Conservation (phyloP, 306 rosid species). For the Lathyrus oleraceus region DNA sequence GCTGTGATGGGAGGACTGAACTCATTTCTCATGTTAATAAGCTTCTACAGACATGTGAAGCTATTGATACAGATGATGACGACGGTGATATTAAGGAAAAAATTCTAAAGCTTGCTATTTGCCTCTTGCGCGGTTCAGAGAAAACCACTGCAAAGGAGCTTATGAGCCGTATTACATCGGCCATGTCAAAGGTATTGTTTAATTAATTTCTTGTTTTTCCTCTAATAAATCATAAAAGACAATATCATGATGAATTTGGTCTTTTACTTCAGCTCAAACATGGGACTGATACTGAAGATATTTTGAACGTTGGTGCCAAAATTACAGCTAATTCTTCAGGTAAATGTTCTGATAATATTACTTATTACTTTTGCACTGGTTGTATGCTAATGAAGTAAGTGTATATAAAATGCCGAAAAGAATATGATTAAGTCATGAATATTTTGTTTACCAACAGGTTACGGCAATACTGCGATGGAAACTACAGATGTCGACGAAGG, state of each 20-base stretch:
- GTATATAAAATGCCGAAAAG: too few relatives aligned
- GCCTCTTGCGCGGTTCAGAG: constrained; percentile 61
- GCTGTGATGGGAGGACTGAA: constrained; percentile 73
- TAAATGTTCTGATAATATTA: constrained; percentile 29
- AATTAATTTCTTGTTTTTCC: constrained; percentile 26
- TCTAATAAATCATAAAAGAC: constrained; percentile 27
- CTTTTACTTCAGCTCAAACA: constrained; percentile 52
- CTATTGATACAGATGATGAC: constrained; percentile 53
- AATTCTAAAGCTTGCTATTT: constrained; percentile 49
- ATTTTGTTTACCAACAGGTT: constrained; percentile 39
- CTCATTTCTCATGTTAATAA: constrained; percentile 56
- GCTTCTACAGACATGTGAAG: constrained; percentile 49
- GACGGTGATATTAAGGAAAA: constrained; percentile 35
- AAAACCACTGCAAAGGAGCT: constrained; percentile 55
- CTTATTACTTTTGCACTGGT: not conserved
- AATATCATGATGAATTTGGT: constrained; percentile 41
- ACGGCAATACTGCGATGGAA: constrained; percentile 29
- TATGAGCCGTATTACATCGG: constrained; percentile 47
- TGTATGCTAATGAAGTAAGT: constrained; percentile 1
- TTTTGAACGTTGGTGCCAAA: constrained; percentile 47
- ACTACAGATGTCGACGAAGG: constrained; percentile 17
- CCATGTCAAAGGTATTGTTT: constrained; percentile 55
- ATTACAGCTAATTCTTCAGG: constrained; percentile 36
- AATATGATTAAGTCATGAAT: too few relatives aligned
- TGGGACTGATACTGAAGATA: constrained; percentile 52